A percentile compares a stretch with the other conserved stretches of the same genome.
These are phyloP conservation scores for Cerrena zonata DNA, from an alignment of 1,284 basidiomycete genomes.

Conservation along the genomic window DNA sequence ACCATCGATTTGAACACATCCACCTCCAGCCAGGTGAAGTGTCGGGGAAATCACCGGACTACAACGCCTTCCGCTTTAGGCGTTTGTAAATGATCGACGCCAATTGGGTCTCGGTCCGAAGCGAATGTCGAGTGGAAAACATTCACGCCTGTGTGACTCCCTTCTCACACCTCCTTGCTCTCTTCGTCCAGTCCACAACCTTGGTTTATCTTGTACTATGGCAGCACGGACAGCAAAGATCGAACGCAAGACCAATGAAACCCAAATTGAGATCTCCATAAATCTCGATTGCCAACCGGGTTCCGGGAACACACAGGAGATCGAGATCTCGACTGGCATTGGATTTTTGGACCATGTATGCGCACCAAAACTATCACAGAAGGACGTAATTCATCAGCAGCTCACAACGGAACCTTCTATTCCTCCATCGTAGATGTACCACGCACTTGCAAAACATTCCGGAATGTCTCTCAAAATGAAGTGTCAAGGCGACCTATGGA, in stretches of 20 bases:
- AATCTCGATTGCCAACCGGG: conserved; percentile 79
- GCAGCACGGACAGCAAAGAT: conserved; percentile 65
- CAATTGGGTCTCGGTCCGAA: not conserved
- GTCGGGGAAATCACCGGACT: not conserved
- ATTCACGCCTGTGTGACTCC: conserved; percentile 3
- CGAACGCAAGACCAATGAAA: conserved; percentile 88
- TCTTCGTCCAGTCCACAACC: not conserved
- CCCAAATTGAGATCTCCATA: conserved; percentile 78
- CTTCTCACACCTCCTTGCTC: not conserved
- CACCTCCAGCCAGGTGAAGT: too few species aligned
- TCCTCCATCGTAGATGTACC: conserved; percentile 71
- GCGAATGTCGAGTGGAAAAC: not conserved
- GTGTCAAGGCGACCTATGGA: conserved; percentile 93
- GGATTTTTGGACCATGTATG: conserved; percentile 96
- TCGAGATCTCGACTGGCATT: conserved; percentile 89
- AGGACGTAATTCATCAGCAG: too few species aligned
- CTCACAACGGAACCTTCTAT: too few species aligned
- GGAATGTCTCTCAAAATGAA: conserved; percentile 86
- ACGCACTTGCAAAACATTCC: conserved; percentile 89
- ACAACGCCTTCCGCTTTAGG: not conserved
- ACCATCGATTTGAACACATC: not conserved
- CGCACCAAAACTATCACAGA: too few species aligned
- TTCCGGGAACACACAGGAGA: conserved; percentile 58
- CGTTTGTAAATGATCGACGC: not conserved
- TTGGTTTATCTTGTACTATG: too few species aligned